These are phyloP conservation scores for Thalassiosira hispida DNA, from an alignment of 352 stramenopile species.

Conservation along the genomic window DNA sequence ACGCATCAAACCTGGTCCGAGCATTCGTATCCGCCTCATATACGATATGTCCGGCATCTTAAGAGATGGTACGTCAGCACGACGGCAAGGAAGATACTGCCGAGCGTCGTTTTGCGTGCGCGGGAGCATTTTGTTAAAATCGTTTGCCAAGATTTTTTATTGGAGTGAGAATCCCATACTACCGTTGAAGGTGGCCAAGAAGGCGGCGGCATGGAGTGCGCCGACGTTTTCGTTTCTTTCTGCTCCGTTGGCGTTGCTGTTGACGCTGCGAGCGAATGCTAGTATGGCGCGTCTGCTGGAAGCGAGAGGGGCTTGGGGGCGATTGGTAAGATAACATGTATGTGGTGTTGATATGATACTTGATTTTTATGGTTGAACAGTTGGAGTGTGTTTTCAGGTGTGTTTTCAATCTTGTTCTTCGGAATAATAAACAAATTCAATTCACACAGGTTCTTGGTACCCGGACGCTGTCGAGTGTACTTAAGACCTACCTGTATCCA, in stretches of 20 bases:
- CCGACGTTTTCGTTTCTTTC: conserved; percentile 23
- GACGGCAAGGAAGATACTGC: conserved; percentile 38
- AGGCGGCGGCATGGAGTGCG: not conserved
- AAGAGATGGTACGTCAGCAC: conserved; percentile 29
- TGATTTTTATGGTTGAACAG: too few relatives aligned
- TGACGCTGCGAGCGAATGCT: conserved; percentile 45
- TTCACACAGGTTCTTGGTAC: conserved; percentile 9
- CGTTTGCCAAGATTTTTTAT: conserved; percentile 8
- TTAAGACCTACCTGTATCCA: conserved; percentile 34
- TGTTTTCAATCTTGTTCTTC: too few relatives aligned
- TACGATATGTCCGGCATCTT: conserved; percentile 33
- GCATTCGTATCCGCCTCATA: conserved; percentile 39
- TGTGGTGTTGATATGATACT: too few relatives aligned
- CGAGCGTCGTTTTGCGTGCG: conserved; percentile 23
- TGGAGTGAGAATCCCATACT: not conserved
- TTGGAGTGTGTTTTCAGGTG: too few relatives aligned
- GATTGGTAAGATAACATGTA: conserved; percentile 13
- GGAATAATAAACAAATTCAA: too few relatives aligned
- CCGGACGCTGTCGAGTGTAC: conserved; percentile 24
- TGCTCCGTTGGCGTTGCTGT: conserved; percentile 40
- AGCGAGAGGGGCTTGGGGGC: conserved; percentile 25
- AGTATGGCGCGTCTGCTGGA: conserved; percentile 36
- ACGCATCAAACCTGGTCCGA: conserved; percentile 29
- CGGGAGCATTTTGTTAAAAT: conserved; percentile 12
- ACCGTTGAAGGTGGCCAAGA: conserved; percentile 4